phyloP scores from a whole-genome alignment of 2,329 filamentous ascomycete genomes.

The Cytospora mali region DNA sequence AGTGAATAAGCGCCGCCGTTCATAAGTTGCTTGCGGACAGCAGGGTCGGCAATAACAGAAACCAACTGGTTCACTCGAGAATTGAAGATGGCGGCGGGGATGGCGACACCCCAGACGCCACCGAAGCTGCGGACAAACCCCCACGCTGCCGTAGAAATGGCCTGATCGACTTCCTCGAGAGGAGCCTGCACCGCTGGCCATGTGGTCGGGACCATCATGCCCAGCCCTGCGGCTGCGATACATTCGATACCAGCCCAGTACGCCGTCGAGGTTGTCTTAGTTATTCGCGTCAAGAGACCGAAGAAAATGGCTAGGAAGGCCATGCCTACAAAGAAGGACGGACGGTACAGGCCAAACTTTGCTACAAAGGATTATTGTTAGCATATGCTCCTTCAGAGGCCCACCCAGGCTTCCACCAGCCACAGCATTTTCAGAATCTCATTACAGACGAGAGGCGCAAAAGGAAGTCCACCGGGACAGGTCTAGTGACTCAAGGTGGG shows the following conservation, averaged over 20 bases:
- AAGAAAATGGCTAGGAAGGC: conserved; percentile 39
- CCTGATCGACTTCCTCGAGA: conserved; percentile 38
- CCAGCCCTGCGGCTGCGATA: conserved; percentile 43
- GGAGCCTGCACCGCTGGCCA: conserved; percentile 44
- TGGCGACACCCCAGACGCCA: conserved; percentile 44
- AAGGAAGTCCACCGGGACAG: too few species aligned
- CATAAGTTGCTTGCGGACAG: neutral
- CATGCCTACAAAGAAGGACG: conserved; percentile 36
- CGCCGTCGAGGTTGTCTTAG: conserved; percentile 33
- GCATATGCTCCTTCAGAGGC: too few species aligned
- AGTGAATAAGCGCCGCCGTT: neutral
- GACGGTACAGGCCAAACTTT: conserved; percentile 49
- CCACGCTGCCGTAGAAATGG: conserved; percentile 42
- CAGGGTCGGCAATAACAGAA: neutral
- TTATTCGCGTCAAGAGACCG: conserved; percentile 42
- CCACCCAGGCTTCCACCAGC: too few species aligned
- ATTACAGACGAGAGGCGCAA: too few species aligned
- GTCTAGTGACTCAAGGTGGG: too few species aligned
- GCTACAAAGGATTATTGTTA: conserved; percentile 35
- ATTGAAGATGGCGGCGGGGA: conserved; percentile 44
- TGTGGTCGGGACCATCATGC: conserved; percentile 44
- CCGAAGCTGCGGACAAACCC: conserved; percentile 47
- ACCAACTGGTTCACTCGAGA: conserved; percentile 1
- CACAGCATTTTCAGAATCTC: too few species aligned
- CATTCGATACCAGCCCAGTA: conserved; percentile 44